phyloP scores from a whole-genome alignment of 139 green algal species.

The Picochlorum sp. region DNA sequence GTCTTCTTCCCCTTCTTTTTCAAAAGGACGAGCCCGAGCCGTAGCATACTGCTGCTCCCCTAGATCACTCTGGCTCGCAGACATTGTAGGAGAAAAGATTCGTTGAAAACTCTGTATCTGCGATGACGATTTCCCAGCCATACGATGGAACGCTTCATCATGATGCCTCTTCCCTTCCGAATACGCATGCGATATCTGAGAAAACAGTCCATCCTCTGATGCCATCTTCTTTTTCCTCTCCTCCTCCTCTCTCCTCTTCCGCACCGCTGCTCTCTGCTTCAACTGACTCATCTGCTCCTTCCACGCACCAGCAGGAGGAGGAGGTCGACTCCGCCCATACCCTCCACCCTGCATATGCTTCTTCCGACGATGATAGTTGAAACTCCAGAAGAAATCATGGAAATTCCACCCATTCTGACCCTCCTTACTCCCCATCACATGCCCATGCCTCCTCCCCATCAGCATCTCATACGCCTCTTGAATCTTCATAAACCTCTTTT shows the following conservation, averaged over 20 bases:
- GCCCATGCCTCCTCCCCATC: slow-evolving; percentile 17
- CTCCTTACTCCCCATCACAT: slow-evolving; percentile 1
- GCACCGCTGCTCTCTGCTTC: slow-evolving; percentile 20
- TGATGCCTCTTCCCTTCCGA: neutral
- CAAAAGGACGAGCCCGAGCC: too few species aligned
- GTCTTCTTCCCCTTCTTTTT: too few species aligned
- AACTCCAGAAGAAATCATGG: slow-evolving; percentile 36
- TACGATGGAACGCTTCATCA: too few species aligned
- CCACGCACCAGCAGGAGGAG: neutral
- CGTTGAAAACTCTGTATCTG: too few species aligned
- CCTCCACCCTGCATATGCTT: neutral
- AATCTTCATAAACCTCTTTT: slow-evolving; percentile 24
- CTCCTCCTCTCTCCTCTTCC: slow-evolving; percentile 8
- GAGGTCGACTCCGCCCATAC: neutral
- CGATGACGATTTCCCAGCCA: too few species aligned
- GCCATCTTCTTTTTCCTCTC: neutral
- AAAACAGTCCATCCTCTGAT: neutral
- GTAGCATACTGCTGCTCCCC: too few species aligned
- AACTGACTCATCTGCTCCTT: slow-evolving; percentile 18
- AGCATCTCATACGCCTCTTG: slow-evolving; percentile 37
- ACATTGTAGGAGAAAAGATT: too few species aligned
- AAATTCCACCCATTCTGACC: slow-evolving; percentile 17
- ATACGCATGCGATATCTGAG: neutral
- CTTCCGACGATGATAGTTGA: slow-evolving; percentile 6
- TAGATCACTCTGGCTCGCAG: too few species aligned